These are phyloP conservation scores for thale cress (Arabidopsis thaliana) DNA, from an alignment of 345 rosid genomes.

Conservation along the genomic window TAIR10.1 NC_003071.7:920501-921000, in stretches of 20 bases:
- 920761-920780: neutral
- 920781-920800: conserved; percentile 4
- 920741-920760: neutral
- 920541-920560: conserved; percentile 33
- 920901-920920: conserved; percentile 9
- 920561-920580: conserved; percentile 21
- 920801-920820: conserved; percentile 33
- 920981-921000: neutral
- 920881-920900: conserved; percentile 34
- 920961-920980: conserved; percentile 25
- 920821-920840: conserved; percentile 42
- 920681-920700: conserved; percentile 36
- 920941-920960: conserved; percentile 30
- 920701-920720: conserved; percentile 1
- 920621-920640: neutral
- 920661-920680: conserved; percentile 32
- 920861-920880: conserved; percentile 36
- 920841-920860: conserved; percentile 38
- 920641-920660: conserved; percentile 25
- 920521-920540: conserved; percentile 32
- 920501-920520: conserved; percentile 40
- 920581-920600: neutral
- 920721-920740: neutral
- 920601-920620: neutral
- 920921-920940: conserved; percentile 2